Base-by-base conservation (phyloP, 371 early-diverging fungal genomes). In the Mucor velutinosus region DNA sequence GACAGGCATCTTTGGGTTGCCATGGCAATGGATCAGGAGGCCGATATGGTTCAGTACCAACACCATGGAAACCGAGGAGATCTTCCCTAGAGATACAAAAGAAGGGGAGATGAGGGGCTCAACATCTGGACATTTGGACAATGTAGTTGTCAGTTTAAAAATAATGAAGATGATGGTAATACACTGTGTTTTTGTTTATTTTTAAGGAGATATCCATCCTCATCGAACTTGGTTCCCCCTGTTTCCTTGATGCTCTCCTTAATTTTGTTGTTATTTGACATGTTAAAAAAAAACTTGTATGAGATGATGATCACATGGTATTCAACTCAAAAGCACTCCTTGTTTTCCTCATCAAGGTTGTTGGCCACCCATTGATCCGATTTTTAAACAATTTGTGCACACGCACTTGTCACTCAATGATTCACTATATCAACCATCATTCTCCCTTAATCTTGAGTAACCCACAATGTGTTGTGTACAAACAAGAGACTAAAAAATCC, bases 401-500 rank as follows among this genome's bases (percentile, higher is more conserved):
- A 23, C 25, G 25, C 25, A 23, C 19, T 49, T 53, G 64, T 56
- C 30, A 41, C 41, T 41, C 41, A 53, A 25, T 53, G 27, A 23
- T 53, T 25, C 53, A 23, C 11, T 53, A 25, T 53, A 53, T 53
- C 53, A 53, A 53, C 53, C 53, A 53, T 53, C 53, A 53, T 53
- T 53, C 53, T 53, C 64, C 64, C 56, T 30, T 55, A 55, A 53
- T 55, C 56, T 57, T 33, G 57, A 57, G 57, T 57, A 57, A 57
- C 57, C 56, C 57, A 57, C 23, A 53, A 23, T 53, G 15, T 53
- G 11, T 57, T 57, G 57, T 57, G 33, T 57, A 30, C 14, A 57
- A 57, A 57, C 32, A 64, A 53, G 11, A 53, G 23, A 53, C 14
- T 53, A 51, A 53, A 51, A 25, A 14, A 27, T 53, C 53, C 41